These are phyloP conservation scores for Favolaschia claudopus DNA, from an alignment of 768 basidiomycete species.

Conservation along the genomic window DNA sequence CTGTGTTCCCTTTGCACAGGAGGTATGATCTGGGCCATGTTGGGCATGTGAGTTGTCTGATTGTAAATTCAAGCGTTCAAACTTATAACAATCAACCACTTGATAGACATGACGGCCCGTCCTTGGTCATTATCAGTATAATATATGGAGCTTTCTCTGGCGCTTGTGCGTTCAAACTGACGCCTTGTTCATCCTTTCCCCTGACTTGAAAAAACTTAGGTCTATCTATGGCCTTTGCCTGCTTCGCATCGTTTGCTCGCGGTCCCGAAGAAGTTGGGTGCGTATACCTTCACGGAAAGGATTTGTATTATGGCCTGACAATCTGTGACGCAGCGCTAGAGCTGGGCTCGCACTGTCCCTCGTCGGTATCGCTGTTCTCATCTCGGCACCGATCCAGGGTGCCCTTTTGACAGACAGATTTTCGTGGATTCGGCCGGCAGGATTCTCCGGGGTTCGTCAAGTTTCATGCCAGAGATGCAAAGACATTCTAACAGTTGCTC, in stretches of 20 bases:
- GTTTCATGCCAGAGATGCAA: background rate
- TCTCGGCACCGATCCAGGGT: slow-evolving; percentile 16
- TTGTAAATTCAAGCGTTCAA: no score
- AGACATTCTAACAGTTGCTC: background rate
- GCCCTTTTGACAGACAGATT: slow-evolving; percentile 5
- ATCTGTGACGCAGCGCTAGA: background rate
- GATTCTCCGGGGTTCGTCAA: slow-evolving; percentile 8
- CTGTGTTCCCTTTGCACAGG: background rate
- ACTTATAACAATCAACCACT: background rate
- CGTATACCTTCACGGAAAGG: background rate
- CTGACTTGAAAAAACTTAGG: background rate
- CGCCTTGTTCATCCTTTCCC: background rate
- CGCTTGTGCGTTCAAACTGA: slow-evolving; percentile 43
- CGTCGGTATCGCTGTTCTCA: slow-evolving; percentile 2
- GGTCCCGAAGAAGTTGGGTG: slow-evolving; percentile 5
- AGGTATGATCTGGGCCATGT: background rate
- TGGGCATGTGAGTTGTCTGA: background rate
- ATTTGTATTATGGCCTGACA: background rate
- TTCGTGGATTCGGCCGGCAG: slow-evolving; percentile 7
- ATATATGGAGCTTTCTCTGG: background rate
- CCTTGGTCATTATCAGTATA: background rate
- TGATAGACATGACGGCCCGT: background rate
- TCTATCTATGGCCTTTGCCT: slow-evolving; percentile 1
- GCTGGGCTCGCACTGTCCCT: slow-evolving; percentile 6
- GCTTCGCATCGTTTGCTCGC: background rate